A percentile compares a stretch with the other conserved stretches of the same genome.
These are phyloP conservation scores for Thermochaetoides thermophila DNA, from an alignment of 495 filamentous ascomycete genomes.

Conservation along the genomic window DNA sequence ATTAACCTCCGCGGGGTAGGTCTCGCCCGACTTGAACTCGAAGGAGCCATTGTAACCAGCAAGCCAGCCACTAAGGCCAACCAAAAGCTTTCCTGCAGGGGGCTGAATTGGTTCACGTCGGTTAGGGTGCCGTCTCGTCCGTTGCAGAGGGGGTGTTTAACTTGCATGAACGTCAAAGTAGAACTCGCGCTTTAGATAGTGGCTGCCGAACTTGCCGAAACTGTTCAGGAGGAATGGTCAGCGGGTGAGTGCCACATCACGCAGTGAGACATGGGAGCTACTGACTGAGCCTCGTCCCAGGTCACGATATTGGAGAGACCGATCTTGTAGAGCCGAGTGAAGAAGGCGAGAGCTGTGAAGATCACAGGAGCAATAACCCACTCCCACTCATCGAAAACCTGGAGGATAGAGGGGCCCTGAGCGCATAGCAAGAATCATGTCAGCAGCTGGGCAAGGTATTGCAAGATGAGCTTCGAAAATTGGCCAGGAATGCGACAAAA, in stretches of 20 bases:
- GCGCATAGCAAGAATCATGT: constrained; percentile 6
- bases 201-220: constrained; percentile 97
- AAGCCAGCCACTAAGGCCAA: constrained; percentile 86
- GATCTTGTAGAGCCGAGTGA: constrained; percentile 92
- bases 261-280: constrained; percentile 5
- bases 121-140: constrained; percentile 1
- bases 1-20: constrained; percentile 82
- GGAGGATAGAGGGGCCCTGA: constrained; percentile 37
- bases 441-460: constrained; percentile 3
- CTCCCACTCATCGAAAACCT: constrained; percentile 65
- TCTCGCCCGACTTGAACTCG: constrained; percentile 98
- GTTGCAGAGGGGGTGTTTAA: constrained; percentile 6
- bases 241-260: constrained; percentile 1
- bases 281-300: constrained; percentile 97
- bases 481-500: neutral
- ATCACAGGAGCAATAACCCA: constrained; percentile 75
- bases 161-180: constrained; percentile 79
- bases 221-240: constrained; percentile 32
- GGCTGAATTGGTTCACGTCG: constrained; percentile 40
- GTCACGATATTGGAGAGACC: constrained; percentile 91
- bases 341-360: constrained; percentile 78
- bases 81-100: constrained; percentile 93
- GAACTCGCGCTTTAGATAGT: constrained; percentile 96
- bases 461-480: neutral
- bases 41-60: constrained; percentile 98